Conservation (phyloP, 148 eudicot species). For the Chenopodium berlandieri region DNA sequence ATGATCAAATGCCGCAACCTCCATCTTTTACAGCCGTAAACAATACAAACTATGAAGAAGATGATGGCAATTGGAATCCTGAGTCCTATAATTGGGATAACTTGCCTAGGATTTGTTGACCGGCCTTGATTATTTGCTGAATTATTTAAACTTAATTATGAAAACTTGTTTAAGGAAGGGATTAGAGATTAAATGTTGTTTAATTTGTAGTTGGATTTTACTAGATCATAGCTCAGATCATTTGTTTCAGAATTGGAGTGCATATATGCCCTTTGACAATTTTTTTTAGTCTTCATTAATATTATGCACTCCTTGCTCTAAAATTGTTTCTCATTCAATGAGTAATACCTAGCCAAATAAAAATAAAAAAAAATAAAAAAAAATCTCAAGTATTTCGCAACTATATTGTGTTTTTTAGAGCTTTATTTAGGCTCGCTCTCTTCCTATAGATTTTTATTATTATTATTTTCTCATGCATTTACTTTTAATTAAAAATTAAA, state of each 20-base stretch:
- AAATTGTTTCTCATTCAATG: neutral
- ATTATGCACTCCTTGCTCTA: conserved; percentile 3
- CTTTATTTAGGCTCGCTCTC: no score
- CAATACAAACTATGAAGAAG: conserved; percentile 24
- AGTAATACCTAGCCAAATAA: neutral
- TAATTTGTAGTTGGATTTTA: neutral
- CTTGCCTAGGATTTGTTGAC: conserved; percentile 52
- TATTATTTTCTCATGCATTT: no score
- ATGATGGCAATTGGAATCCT: conserved; percentile 36
- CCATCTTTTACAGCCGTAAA: conserved; percentile 25
- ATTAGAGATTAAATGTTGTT: neutral
- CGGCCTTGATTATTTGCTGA: neutral
- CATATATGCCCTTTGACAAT: neutral
- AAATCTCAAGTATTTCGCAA: neutral
- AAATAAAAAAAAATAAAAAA: no score
- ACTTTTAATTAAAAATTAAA: no score
- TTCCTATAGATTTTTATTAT: no score
- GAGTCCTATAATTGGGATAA: conserved; percentile 52
- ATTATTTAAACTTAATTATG: neutral
- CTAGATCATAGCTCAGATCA: neutral
- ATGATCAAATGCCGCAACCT: conserved; percentile 17
- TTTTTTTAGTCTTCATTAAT: neutral
- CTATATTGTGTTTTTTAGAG: no score
- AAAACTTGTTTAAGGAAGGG: neutral
- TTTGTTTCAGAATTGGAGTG: conserved; percentile 7